Percentiles rank a stretch among this genome's conserved stretches.
phyloP scores from a whole-genome alignment of 1,139 yeast species.

The Taphrina pruni region DNA sequence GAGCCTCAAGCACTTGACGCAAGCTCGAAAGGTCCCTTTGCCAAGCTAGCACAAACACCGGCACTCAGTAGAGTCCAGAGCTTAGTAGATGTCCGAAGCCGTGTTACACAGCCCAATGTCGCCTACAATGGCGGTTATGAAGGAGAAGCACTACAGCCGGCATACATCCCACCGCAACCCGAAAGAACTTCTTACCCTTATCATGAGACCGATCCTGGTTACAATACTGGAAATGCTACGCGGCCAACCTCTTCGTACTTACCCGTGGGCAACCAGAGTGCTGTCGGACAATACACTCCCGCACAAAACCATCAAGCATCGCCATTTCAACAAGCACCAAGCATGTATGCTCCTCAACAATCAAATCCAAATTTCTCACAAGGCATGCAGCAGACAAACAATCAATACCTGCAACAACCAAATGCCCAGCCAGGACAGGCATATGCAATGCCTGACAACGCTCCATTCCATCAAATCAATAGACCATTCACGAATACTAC shows the following conservation, averaged over 20 bases:
- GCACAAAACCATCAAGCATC: background rate
- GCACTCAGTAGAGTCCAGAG: conserved; percentile 34
- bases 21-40: conserved; percentile 48
- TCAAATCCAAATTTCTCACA: background rate
- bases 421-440: background rate
- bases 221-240: background rate
- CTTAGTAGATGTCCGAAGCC: conserved; percentile 14
- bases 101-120: background rate
- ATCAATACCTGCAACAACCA: background rate
- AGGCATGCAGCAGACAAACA: background rate
- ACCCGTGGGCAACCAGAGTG: background rate
- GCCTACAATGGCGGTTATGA: conserved; percentile 19
- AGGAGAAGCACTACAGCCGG: conserved; percentile 1
- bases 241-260: background rate
- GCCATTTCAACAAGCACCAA: conserved; percentile 8
- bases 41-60: conserved; percentile 43
- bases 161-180: background rate
- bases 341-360: background rate
- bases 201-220: conserved; percentile 3
- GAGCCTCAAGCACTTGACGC: conserved; percentile 11
- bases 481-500: background rate
- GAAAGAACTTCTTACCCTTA: conserved; percentile 17
- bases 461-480: background rate
- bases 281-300: background rate
- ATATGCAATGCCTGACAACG: background rate